A percentile compares a stretch with the other conserved stretches of the same genome.
Evolutionary conservation across 192 early-diverging fungal species (phyloP).

Genomic region (Backusella psychrophila): DNA sequence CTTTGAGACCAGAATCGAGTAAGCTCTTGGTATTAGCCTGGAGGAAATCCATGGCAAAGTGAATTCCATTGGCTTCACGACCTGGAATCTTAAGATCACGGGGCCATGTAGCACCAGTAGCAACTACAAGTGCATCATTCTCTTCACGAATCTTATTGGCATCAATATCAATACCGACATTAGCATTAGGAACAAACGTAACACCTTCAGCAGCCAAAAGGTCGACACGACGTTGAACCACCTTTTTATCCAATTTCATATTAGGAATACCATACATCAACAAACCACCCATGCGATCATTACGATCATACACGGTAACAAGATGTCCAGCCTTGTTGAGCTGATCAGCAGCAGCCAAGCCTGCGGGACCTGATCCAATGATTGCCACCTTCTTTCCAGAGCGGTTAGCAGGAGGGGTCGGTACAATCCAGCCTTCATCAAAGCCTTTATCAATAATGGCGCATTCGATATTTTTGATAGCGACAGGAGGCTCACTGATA

Average conservation of each 20-base stretch:
- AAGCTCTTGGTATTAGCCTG: conserved; percentile 86
- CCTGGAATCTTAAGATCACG: conserved; percentile 92
- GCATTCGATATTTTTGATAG: conserved; percentile 97
- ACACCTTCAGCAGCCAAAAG: conserved; percentile 93
- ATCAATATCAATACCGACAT: conserved; percentile 85
- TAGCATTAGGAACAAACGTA: conserved; percentile 81
- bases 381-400: conserved; percentile 86
- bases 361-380: conserved; percentile 96
- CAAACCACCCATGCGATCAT: conserved; percentile 93
- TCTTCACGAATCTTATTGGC: conserved; percentile 61
- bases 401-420: conserved; percentile 71
- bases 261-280: conserved; percentile 99
- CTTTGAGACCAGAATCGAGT: conserved; percentile 74
- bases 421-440: conserved; percentile 96
- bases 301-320: conserved; percentile 96
- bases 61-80: conserved; percentile 84
- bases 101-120: conserved; percentile 97
- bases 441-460: conserved; percentile 98
- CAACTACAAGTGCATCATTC: conserved; percentile 84
- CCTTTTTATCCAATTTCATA: conserved; percentile 99
- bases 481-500: conserved; percentile 92
- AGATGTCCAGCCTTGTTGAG: conserved; percentile 94
- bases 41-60: conserved; percentile 99
- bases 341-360: conserved; percentile 94
- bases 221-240: conserved; percentile 93